Evolutionary conservation across 441 rosid genomes (phyloP).

Genomic region (Dalechampia spathulata): DNA sequence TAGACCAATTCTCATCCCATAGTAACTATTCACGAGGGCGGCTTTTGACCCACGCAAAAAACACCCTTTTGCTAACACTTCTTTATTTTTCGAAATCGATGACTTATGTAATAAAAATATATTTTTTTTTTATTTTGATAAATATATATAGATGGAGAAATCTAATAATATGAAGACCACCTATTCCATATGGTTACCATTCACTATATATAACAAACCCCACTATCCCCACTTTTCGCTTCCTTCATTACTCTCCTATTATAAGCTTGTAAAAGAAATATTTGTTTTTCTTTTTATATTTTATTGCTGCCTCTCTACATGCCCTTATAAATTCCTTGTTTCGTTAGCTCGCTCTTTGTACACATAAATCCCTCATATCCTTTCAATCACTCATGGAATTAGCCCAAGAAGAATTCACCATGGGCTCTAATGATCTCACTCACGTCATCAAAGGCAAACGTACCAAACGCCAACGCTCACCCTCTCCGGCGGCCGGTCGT

Average conservation of each 20-base stretch:
- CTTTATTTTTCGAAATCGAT: not conserved
- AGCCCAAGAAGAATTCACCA: conserved; percentile 32
- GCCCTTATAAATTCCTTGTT: too few species aligned
- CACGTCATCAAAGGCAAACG: conserved; percentile 58
- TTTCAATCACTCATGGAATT: conserved; percentile 21
- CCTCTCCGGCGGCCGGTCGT: conserved; percentile 24
- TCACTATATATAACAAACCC: conserved; percentile 23
- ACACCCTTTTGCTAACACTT: not conserved
- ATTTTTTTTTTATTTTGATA: too few species aligned
- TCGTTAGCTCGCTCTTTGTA: too few species aligned
- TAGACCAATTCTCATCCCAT: too few species aligned
- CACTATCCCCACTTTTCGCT: conserved; percentile 24
- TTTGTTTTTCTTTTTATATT: too few species aligned
- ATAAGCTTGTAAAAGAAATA: not conserved
- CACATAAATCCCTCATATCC: not conserved
- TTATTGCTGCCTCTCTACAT: too few species aligned
- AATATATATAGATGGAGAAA: not conserved
- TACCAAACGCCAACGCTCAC: conserved; percentile 62
- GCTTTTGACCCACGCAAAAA: conserved; percentile 18
- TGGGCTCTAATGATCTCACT: conserved; percentile 28
- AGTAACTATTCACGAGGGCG: conserved; percentile 22
- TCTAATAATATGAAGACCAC: conserved; percentile 10
- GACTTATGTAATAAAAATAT: too few species aligned
- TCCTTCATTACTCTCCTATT: conserved; percentile 10
- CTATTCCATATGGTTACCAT: conserved; percentile 11